phyloP scores from a whole-genome alignment of 2,329 filamentous ascomycete species.

The Ambrosiella xylebori region DNA sequence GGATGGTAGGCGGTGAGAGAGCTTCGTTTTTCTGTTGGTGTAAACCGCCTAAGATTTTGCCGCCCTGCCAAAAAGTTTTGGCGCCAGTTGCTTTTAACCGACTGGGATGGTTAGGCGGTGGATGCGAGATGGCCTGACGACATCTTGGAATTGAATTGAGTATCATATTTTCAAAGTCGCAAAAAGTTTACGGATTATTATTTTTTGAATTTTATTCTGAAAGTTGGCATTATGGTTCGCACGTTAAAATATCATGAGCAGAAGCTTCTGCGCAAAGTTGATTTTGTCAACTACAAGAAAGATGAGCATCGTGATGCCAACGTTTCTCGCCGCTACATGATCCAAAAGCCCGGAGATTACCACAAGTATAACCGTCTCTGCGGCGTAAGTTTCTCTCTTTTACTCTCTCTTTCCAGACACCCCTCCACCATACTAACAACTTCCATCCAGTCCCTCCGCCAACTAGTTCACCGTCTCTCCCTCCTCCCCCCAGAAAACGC shows the following conservation, averaged over 20 bases:
- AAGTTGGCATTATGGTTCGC: constrained; percentile 54
- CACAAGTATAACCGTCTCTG: constrained; percentile 48
- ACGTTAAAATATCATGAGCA: constrained; percentile 96
- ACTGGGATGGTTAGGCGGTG: background rate
- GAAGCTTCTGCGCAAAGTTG: constrained; percentile 80
- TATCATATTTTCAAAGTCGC: background rate
- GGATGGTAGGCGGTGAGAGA: background rate
- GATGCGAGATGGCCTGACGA: background rate
- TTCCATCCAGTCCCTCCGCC: constrained; percentile 52
- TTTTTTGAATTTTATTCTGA: background rate
- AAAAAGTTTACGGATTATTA: background rate
- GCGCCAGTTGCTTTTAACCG: background rate
- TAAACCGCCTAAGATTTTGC: constrained; percentile 5
- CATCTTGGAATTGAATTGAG: background rate
- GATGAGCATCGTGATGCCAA: constrained; percentile 73
- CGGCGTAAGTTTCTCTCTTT: constrained; percentile 35
- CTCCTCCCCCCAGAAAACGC: constrained; percentile 65
- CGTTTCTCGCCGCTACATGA: constrained; percentile 72
- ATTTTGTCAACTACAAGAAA: constrained; percentile 86
- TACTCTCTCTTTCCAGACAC: constrained; percentile 17
- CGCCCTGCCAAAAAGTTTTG: constrained; percentile 13
- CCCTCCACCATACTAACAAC: background rate
- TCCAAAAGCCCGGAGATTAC: constrained; percentile 81
- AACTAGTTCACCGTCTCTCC: constrained; percentile 76
- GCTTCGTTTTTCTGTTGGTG: background rate